Evolutionary conservation across 2,329 filamentous ascomycete genomes (phyloP).

Genomic region (Cordyceps militaris): DNA sequence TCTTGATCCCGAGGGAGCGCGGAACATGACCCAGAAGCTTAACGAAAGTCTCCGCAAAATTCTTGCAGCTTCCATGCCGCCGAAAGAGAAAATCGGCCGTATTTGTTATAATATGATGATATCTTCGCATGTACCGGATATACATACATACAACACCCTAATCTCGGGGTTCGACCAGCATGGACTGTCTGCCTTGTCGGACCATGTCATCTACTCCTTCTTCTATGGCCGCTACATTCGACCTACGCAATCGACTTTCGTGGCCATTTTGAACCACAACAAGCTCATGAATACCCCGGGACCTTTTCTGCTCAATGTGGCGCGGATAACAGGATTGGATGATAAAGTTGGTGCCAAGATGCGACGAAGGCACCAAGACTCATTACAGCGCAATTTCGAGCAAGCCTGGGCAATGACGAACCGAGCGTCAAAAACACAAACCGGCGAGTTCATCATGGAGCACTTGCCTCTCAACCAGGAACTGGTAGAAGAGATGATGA

Average conservation of each 20-base stretch:
- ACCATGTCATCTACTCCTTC: slow-evolving; percentile 47
- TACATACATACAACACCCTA: slow-evolving; percentile 65
- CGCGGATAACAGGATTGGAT: slow-evolving; percentile 40
- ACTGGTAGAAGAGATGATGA: slow-evolving; percentile 40
- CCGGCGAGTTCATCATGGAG: slow-evolving; percentile 32
- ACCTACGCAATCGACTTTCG: slow-evolving; percentile 42
- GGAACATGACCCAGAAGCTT: slow-evolving; percentile 21
- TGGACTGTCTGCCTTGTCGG: slow-evolving; percentile 42
- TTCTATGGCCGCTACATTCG: slow-evolving; percentile 35
- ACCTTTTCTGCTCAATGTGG: slow-evolving; percentile 37
- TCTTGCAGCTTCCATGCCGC: slow-evolving; percentile 19
- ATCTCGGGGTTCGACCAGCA: slow-evolving; percentile 56
- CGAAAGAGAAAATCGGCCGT: slow-evolving; percentile 30
- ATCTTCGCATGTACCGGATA: slow-evolving; percentile 53
- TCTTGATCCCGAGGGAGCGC: slow-evolving; percentile 22
- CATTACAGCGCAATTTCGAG: slow-evolving; percentile 17
- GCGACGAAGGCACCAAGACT: slow-evolving; percentile 24
- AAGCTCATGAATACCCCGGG: slow-evolving; percentile 33
- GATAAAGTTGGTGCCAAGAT: slow-evolving; percentile 32
- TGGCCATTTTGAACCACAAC: slow-evolving; percentile 46
- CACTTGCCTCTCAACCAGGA: slow-evolving; percentile 31
- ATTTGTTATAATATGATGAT: slow-evolving; percentile 62
- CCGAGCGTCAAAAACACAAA: slow-evolving; percentile 19
- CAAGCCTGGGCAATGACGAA: slow-evolving; percentile 22
- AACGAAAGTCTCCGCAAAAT: slow-evolving; percentile 27